Evolutionary conservation across 192 early-diverging fungal genomes (phyloP).

Genomic region (Podila verticillata): DNA sequence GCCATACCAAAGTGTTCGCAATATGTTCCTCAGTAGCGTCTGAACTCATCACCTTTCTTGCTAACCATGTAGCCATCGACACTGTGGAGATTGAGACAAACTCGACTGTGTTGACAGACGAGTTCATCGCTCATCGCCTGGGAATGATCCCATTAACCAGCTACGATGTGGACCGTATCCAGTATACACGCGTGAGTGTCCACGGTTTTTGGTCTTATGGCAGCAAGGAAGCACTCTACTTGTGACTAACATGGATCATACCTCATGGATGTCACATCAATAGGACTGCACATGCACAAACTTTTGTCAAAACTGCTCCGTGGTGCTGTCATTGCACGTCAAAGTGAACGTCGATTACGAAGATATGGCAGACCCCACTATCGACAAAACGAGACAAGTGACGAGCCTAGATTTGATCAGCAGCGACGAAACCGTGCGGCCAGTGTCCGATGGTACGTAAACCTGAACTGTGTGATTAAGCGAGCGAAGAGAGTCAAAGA

Average conservation of each 20-base stretch:
- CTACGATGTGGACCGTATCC: slow-evolving; percentile 78
- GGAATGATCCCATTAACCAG: slow-evolving; percentile 93
- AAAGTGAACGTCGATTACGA: slow-evolving; percentile 75
- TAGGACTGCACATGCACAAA: slow-evolving; percentile 79
- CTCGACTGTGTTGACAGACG: slow-evolving; percentile 93
- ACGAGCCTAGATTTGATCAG: slow-evolving; percentile 85
- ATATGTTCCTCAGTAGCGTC: neutral
- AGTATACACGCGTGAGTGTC: slow-evolving; percentile 74
- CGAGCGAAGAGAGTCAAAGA: neutral
- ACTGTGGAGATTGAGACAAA: slow-evolving; percentile 95
- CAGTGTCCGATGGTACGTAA: slow-evolving; percentile 66
- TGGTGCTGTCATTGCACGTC: slow-evolving; percentile 86
- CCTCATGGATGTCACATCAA: neutral
- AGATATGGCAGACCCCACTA: slow-evolving; percentile 45
- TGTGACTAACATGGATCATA: neutral
- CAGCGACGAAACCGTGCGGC: slow-evolving; percentile 73
- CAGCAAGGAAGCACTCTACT: neutral
- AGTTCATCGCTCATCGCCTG: slow-evolving; percentile 94
- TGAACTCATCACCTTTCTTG: neutral
- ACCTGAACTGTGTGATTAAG: no score
- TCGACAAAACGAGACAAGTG: slow-evolving; percentile 79
- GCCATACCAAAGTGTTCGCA: neutral
- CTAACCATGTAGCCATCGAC: slow-evolving; percentile 80
- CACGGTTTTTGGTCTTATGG: neutral
- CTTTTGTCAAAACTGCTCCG: slow-evolving; percentile 92